Conservation (phyloP, 2,329 filamentous ascomycete species). For the Onygenales sp. region DNA sequence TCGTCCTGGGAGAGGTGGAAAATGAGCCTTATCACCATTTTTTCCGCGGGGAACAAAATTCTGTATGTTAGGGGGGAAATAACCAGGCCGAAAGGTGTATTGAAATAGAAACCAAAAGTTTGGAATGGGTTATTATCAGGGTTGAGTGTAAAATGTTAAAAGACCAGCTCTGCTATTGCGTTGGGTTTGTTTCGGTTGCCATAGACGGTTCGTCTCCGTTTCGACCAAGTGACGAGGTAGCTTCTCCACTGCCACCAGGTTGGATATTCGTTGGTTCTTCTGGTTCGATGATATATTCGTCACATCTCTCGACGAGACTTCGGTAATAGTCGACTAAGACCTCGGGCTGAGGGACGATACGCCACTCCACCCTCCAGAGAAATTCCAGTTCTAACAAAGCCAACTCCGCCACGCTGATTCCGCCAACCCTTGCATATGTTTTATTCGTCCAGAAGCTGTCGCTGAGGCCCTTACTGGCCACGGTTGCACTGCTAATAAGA, state of each 20-base stretch:
- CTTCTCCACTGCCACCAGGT: not conserved
- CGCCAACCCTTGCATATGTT: conserved; percentile 87
- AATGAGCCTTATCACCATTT: too few species aligned
- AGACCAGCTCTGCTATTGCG: too few species aligned
- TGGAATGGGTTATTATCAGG: too few species aligned
- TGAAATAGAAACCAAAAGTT: too few species aligned
- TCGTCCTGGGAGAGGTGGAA: too few species aligned
- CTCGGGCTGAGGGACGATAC: conserved; percentile 91
- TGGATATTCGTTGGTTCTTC: conserved; percentile 4
- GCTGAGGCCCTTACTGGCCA: conserved; percentile 89
- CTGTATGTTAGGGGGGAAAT: too few species aligned
- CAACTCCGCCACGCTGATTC: conserved; percentile 80
- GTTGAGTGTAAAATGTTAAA: too few species aligned
- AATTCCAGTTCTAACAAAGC: conserved; percentile 91
- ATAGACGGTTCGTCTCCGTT: not conserved
- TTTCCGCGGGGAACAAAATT: too few species aligned
- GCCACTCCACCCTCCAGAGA: conserved; percentile 85
- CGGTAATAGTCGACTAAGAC: conserved; percentile 88
- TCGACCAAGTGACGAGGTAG: not conserved
- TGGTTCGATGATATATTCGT: conserved; percentile 47
- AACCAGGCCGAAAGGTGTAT: too few species aligned
- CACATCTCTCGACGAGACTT: conserved; percentile 63
- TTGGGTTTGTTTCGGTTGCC: not conserved
- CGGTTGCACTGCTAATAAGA: conserved; percentile 88
- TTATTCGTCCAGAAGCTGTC: conserved; percentile 99